phyloP scores from a whole-genome alignment of 257 asterid species.

The Rehmannia glutinosa region DNA sequence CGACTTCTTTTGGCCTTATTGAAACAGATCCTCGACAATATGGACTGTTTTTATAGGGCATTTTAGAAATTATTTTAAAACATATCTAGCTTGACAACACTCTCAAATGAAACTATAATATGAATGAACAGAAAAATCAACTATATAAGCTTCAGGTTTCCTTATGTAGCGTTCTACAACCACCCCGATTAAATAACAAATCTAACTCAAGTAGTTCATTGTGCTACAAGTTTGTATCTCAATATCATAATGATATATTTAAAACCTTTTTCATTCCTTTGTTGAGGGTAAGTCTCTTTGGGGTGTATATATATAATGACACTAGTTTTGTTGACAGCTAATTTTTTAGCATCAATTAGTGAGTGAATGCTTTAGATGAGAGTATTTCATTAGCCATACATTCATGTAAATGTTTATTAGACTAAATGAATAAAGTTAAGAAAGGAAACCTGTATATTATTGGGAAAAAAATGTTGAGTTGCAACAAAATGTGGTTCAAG shows the following conservation, averaged over 20 bases:
- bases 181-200: background rate
- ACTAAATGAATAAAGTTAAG: background rate
- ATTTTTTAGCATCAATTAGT: background rate
- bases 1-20: background rate
- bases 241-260: background rate
- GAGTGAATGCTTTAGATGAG: background rate
- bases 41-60: background rate
- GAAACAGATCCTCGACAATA: slow-evolving; percentile 2
- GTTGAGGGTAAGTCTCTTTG: background rate
- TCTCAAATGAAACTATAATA: background rate
- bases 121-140: background rate
- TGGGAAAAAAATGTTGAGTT: background rate
- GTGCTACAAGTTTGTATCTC: background rate
- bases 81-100: background rate
- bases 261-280: background rate
- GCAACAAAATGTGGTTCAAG: background rate
- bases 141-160: background rate
- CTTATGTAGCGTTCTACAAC: background rate
- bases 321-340: background rate
- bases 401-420: background rate
- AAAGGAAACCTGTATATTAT: background rate
- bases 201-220: background rate
- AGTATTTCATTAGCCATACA: background rate
- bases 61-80: background rate
- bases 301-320: background rate